Evolutionary conservation across 208 protist species (phyloP).

Genomic region (Vickermania spadyakhi): DNA sequence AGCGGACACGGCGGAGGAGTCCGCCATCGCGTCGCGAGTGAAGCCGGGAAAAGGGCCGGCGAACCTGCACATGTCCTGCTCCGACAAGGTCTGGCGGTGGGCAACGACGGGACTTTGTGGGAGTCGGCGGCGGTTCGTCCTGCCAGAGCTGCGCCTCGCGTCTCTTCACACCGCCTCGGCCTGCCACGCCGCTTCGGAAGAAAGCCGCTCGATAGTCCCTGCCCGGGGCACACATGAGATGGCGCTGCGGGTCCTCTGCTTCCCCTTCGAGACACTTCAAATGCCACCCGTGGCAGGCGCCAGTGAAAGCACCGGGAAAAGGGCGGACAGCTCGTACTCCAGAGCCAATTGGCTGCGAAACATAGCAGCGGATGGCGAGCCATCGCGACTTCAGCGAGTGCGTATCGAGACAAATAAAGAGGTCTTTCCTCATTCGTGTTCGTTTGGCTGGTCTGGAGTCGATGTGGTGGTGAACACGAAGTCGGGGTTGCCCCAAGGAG

Average conservation of each 20-base stretch:
- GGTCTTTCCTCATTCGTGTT: too few relatives aligned
- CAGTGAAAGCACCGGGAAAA: neutral
- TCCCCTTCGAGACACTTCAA: neutral
- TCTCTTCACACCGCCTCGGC: slow-evolving; percentile 20
- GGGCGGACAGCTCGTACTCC: neutral
- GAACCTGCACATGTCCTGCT: slow-evolving; percentile 86
- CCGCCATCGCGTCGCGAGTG: slow-evolving; percentile 22
- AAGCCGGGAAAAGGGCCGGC: slow-evolving; percentile 77
- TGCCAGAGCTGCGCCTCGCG: slow-evolving; percentile 24
- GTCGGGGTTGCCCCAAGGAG: neutral
- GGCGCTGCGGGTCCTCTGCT: neutral
- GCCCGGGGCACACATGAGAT: neutral
- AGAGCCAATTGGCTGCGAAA: neutral
- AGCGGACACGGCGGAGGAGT: slow-evolving; percentile 19
- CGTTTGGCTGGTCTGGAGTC: too few relatives aligned
- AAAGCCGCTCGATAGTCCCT: too few relatives aligned
- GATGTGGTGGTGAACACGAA: slow-evolving; percentile 3
- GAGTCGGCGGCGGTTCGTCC: slow-evolving; percentile 18
- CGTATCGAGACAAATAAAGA: too few relatives aligned
- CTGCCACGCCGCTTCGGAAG: neutral
- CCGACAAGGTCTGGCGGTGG: slow-evolving; percentile 86
- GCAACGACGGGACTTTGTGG: slow-evolving; percentile 59
- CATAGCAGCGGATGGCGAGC: neutral
- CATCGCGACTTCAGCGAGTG: neutral
- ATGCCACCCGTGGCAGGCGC: neutral